Conservation (phyloP, 2,329 filamentous ascomycete genomes). For the Proliferodiscus dingleyae region DNA sequence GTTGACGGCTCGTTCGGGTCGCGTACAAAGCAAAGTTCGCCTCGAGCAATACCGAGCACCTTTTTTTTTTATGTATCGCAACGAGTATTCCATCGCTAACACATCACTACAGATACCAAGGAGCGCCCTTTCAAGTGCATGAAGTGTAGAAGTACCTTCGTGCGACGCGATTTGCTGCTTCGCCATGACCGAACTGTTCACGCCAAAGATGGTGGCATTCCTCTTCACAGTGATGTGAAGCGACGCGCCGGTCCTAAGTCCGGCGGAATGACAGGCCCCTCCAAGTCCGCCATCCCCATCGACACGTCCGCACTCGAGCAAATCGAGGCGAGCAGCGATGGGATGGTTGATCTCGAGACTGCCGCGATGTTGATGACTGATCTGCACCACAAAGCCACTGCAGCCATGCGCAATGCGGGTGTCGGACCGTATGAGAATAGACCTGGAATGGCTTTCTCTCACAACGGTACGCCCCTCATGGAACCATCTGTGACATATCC, state of each 20-base stretch:
- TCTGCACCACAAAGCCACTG: slow-evolving; percentile 92
- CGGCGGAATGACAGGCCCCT: slow-evolving; percentile 56
- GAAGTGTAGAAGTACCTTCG: slow-evolving; percentile 98
- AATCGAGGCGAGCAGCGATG: slow-evolving; percentile 85
- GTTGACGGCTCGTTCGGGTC: slow-evolving; percentile 16
- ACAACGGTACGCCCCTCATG: slow-evolving; percentile 66
- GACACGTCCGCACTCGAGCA: slow-evolving; percentile 86
- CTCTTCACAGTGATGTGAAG: slow-evolving; percentile 91
- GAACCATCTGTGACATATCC: slow-evolving; percentile 74
- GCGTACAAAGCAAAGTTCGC: slow-evolving; percentile 13
- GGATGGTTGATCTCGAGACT: slow-evolving; percentile 91
- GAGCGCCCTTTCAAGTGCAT: slow-evolving; percentile 97
- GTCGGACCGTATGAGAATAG: slow-evolving; percentile 48
- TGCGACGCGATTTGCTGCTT: slow-evolving; percentile 90
- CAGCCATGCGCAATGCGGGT: slow-evolving; percentile 56
- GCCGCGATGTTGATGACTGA: slow-evolving; percentile 98
- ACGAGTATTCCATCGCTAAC: slow-evolving; percentile 9
- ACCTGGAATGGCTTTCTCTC: slow-evolving; percentile 65
- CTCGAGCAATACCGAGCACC: slow-evolving; percentile 4
- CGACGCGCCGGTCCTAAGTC: slow-evolving; percentile 70
- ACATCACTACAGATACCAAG: slow-evolving; percentile 72
- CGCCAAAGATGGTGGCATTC: slow-evolving; percentile 93
- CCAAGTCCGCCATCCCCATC: slow-evolving; percentile 74
- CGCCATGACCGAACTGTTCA: slow-evolving; percentile 98
- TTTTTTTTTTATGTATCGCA: slow-evolving; percentile 4